These are phyloP conservation scores for Panaeolus cyanescens DNA, from an alignment of 768 basidiomycete species.

Conservation along the genomic window DNA sequence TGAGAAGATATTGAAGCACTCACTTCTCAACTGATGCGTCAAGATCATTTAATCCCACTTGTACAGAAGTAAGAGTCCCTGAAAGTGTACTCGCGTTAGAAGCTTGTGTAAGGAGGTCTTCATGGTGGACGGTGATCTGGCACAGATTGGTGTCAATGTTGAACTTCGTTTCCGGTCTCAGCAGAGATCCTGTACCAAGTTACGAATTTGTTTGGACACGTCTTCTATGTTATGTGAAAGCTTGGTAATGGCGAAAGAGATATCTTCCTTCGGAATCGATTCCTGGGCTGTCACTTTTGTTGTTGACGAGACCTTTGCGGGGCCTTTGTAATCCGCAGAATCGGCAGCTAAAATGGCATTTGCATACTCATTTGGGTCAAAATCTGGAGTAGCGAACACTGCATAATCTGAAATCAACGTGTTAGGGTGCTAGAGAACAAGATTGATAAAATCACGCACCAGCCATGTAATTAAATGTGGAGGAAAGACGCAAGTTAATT, in stretches of 20 bases:
- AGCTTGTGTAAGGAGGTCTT: conserved; percentile 81
- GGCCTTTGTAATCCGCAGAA: conserved; percentile 33
- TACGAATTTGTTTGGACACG: conserved; percentile 86
- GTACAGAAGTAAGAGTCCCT: conserved; percentile 66
- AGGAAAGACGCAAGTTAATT: not conserved
- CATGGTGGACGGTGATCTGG: conserved; percentile 83
- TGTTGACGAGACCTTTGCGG: conserved; percentile 29
- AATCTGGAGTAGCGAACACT: conserved; percentile 71
- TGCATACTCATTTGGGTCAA: conserved; percentile 90
- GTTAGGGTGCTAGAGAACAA: not conserved
- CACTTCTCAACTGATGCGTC: conserved; percentile 80
- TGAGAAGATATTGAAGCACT: conserved; percentile 15
- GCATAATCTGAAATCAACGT: conserved; percentile 56
- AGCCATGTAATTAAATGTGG: not conserved
- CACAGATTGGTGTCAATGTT: conserved; percentile 11
- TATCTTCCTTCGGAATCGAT: conserved; percentile 75
- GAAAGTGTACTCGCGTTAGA: conserved; percentile 72
- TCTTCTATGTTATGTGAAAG: conserved; percentile 89
- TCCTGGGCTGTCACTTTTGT: conserved; percentile 44
- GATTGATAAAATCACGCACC: not conserved
- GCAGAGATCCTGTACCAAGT: conserved; percentile 56
- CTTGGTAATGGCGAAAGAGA: conserved; percentile 86
- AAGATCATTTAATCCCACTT: conserved; percentile 71
- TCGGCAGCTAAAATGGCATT: conserved; percentile 88
- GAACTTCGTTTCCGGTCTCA: conserved; percentile 7